These are phyloP conservation scores for Mycena sp. DNA, from an alignment of 1,284 basidiomycete species.

Conservation along the genomic window DNA sequence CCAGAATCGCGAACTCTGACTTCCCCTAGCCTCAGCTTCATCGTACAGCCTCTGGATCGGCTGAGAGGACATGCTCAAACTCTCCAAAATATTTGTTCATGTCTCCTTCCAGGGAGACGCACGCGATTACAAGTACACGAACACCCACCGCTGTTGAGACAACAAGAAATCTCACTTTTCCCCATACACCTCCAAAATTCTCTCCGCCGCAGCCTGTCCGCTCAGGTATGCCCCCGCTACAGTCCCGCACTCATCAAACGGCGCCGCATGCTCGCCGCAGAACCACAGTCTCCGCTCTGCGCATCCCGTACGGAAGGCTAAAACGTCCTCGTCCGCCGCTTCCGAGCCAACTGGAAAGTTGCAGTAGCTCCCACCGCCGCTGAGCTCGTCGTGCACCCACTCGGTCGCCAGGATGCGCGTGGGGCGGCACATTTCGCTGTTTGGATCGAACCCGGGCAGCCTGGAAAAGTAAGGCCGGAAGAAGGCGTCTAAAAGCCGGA, in stretches of 20 bases:
- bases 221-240: slow-evolving; percentile 27
- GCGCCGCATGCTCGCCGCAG: slow-evolving; percentile 28
- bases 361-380: slow-evolving; percentile 26
- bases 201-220: slow-evolving; percentile 25
- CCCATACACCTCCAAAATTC: slow-evolving; percentile 12
- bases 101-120: too few relatives aligned
- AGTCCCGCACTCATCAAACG: slow-evolving; percentile 28
- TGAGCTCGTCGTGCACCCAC: slow-evolving; percentile 21
- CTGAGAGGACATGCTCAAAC: too few relatives aligned
- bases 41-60: too few relatives aligned
- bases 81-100: too few relatives aligned
- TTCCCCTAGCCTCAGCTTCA: too few relatives aligned
- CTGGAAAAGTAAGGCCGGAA: slow-evolving; percentile 27
- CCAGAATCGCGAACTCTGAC: too few relatives aligned
- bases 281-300: slow-evolving; percentile 24
- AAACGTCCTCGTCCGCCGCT: slow-evolving; percentile 24
- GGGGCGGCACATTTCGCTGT: slow-evolving; percentile 21
- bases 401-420: slow-evolving; percentile 24
- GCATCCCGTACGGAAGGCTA: slow-evolving; percentile 24
- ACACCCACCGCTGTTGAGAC: not conserved
- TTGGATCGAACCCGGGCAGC: slow-evolving; percentile 19
- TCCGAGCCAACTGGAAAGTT: slow-evolving; percentile 27
- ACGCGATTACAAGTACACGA: not conserved
- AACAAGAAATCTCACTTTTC: not conserved
- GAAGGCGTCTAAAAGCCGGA: slow-evolving; percentile 20